Conservation (phyloP, 257 asterid genomes). For the Solanum tacnaense region DNA sequence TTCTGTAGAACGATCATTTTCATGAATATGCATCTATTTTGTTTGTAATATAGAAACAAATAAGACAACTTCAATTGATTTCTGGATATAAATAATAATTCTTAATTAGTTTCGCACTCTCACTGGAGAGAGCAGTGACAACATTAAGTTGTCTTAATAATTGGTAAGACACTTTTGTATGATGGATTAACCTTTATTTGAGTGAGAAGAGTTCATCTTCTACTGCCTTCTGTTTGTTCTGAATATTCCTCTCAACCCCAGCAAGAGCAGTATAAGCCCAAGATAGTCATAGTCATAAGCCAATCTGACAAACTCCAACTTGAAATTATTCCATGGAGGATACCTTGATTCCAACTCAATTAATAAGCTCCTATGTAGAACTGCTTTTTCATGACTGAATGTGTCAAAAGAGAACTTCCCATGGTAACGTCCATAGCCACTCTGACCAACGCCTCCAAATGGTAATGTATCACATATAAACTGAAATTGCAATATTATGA, state of each 20-base stretch:
- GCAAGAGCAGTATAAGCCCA: constrained; percentile 37
- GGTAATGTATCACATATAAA: constrained; percentile 65
- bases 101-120: neutral
- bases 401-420: constrained; percentile 84
- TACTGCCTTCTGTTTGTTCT: neutral
- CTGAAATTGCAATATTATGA: constrained; percentile 20
- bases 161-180: neutral
- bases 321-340: constrained; percentile 89
- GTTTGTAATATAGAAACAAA: neutral
- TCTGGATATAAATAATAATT: neutral
- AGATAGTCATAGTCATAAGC: constrained; percentile 44
- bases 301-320: constrained; percentile 65
- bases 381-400: constrained; percentile 87
- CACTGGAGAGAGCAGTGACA: neutral
- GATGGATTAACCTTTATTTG: neutral
- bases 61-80: neutral
- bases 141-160: neutral
- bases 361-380: constrained; percentile 52
- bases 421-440: constrained; percentile 83
- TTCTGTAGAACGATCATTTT: neutral
- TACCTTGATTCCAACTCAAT: constrained; percentile 67
- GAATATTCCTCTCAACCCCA: constrained; percentile 33
- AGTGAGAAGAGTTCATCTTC: neutral
- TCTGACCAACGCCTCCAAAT: constrained; percentile 84
- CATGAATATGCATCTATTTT: neutral